phyloP scores from a whole-genome alignment of 345 rosid genomes.

The Gossypium rotundifolium region DNA sequence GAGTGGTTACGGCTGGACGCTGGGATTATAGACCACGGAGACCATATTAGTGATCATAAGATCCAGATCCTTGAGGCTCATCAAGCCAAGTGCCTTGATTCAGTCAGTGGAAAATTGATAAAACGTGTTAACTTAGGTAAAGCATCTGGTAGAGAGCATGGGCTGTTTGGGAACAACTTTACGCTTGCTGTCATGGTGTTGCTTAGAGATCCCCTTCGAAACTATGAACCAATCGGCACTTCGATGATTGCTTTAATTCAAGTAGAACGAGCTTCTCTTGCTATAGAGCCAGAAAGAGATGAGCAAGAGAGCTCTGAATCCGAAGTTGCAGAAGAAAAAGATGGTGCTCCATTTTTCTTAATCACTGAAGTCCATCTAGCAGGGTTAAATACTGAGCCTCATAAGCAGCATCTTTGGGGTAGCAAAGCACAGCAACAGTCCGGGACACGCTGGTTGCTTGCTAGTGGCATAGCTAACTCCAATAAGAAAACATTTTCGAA shows the following conservation, averaged over 20 bases:
- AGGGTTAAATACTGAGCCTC: constrained; percentile 44
- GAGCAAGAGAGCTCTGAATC: constrained; percentile 16
- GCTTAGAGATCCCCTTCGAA: constrained; percentile 62
- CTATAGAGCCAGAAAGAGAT: constrained; percentile 13
- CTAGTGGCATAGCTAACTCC: constrained; percentile 45
- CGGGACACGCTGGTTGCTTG: constrained; percentile 62
- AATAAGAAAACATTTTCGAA: constrained; percentile 27
- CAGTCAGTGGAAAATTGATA: constrained; percentile 13
- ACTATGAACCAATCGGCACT: constrained; percentile 65
- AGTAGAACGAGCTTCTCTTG: constrained; percentile 39
- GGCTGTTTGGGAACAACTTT: constrained; percentile 39
- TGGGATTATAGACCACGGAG: constrained; percentile 27
- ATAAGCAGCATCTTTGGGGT: constrained; percentile 40
- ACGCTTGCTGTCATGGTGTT: constrained; percentile 47
- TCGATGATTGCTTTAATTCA: constrained; percentile 70
- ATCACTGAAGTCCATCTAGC: constrained; percentile 47
- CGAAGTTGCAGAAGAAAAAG: neutral
- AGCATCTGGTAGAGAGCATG: constrained; percentile 22
- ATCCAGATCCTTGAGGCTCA: constrained; percentile 30
- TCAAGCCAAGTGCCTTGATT: constrained; percentile 32
- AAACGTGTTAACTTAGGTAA: constrained; percentile 18
- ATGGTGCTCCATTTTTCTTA: constrained; percentile 31
- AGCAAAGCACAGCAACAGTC: constrained; percentile 45
- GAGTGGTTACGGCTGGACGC: constrained; percentile 60
- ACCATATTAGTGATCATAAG: constrained; percentile 26